Base-by-base conservation (phyloP, 805 yeast genomes). In the Candida odintsovae region DNA sequence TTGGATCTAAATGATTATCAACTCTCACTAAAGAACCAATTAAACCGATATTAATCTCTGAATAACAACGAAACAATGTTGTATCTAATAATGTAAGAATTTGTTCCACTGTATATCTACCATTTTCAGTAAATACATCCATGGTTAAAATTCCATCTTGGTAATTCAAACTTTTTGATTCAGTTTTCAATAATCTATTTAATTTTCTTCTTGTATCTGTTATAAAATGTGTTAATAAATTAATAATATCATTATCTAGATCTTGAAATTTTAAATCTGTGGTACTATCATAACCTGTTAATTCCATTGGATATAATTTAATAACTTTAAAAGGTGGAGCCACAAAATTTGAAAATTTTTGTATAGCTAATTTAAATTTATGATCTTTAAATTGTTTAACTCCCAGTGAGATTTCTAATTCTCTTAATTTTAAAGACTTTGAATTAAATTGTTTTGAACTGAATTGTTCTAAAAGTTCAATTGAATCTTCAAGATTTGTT, bases 1-100 rank as follows among this genome's bases (percentile, higher is more conserved):
- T 68, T 5, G 83, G 73, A 55, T 83, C 82, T 67, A 97, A 89
- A 53, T 72, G 70, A 62, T 90, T 94, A 23, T 78, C 76, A 2
- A 89, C 73, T 42, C 98, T 71, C 6, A 92, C 71, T 19, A 92
- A 75, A 0, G 98, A 94, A 0, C 92, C 96, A 13, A 92, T 75
- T 61, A 92, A 71, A 50, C 83, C 75, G 0, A 87, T 86, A 45
- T 79, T 78, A 26, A 78, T 77, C n/a, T 79, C 60, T 48, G 80
- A 69, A 59, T 94, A 92, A 49, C 94, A 78, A 43, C 78, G 71
- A 56, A 92, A 88, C 18, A 94, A 69, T 1, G 88, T 73, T 0
- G 96, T 85, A 58, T 92, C 99, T 2, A 94, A 76, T 1, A 75
- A 49, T 6, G 57, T 58, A 5, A 71, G 59, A 40, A 78, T 65